Evolutionary conservation across 495 filamentous ascomycete species (phyloP), one percentile per base, ranked within the genome.

Genomic region (Tuber magnatum): DNA sequence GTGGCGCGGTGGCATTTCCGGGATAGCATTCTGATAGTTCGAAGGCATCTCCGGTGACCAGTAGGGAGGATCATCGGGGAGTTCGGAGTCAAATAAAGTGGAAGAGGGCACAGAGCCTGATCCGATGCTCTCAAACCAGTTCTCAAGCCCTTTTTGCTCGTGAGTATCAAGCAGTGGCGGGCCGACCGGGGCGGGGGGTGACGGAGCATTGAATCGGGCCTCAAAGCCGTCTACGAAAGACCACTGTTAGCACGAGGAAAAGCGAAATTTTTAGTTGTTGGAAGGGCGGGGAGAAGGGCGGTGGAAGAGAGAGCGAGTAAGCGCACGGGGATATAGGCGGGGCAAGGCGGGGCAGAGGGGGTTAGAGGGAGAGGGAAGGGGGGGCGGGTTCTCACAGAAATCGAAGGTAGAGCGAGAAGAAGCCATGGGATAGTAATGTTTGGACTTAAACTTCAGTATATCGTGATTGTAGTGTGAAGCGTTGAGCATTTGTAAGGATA

Each of bases 401-500:
- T 79, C 77, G 18, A 68, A 65, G 65, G 73, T 73, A 79, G 10
- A 71, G 71, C 78, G 77, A 43, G 76, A 79, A 65, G 77, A 79
- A 70, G 77, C 65, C 77, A 79, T 79, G 76, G 76, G 65, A 73
- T 79, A 76, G 73, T 71, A 79, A 68, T 79, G 75, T 71, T 79
- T 80, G 73, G 71, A 73, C 75, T 80, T 79, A 69, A 80, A 76
- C 73, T 80, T 80, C 74, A 79, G 77, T 71, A 77, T 80, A 56
- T 81, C 73, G 80, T 79, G 80, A 72, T 78, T 73, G 68, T 77
- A 73, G 71, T 80, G 80, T 71, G 80, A 77, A 73, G 80, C 73
- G 77, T 81, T 80, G 80, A 82, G 80, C 76, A 81, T 82, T 78
- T 80, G 77, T 73, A 71, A 76, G 71, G 73, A 79, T 79, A 71